Evolutionary conservation across 2,329 filamentous ascomycete genomes (phyloP).

Genomic region (Zalaria obscura): DNA sequence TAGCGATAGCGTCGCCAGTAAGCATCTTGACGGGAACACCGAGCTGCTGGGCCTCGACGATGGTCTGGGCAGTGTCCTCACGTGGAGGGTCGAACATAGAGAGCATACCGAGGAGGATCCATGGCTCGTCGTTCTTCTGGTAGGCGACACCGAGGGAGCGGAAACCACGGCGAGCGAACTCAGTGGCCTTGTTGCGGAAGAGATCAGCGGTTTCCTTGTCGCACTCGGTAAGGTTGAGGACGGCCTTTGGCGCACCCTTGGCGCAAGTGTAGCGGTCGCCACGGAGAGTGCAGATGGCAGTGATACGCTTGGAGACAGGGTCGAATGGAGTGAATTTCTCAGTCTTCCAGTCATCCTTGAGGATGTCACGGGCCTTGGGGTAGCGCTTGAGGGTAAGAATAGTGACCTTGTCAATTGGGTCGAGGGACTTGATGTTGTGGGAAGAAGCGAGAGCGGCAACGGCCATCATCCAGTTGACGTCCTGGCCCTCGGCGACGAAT

Average conservation of each 20-base stretch:
- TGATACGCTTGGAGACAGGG: slow-evolving; percentile 69
- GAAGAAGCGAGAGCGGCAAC: slow-evolving; percentile 64
- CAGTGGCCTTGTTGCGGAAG: slow-evolving; percentile 59
- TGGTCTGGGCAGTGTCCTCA: slow-evolving; percentile 66
- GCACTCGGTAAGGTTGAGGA: slow-evolving; percentile 55
- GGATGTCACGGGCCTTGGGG: slow-evolving; percentile 63
- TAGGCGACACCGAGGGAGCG: slow-evolving; percentile 66
- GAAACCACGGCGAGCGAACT: slow-evolving; percentile 69
- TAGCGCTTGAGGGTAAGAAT: slow-evolving; percentile 63
- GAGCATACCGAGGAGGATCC: slow-evolving; percentile 62
- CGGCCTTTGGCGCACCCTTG: slow-evolving; percentile 66
- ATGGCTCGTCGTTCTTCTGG: slow-evolving; percentile 61
- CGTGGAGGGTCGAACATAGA: slow-evolving; percentile 71
- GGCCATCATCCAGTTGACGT: slow-evolving; percentile 77
- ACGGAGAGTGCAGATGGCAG: slow-evolving; percentile 52
- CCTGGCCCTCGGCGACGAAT: slow-evolving; percentile 61
- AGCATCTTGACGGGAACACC: slow-evolving; percentile 71
- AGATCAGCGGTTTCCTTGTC: slow-evolving; percentile 48
- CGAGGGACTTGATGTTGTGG: slow-evolving; percentile 65
- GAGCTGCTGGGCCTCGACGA: slow-evolving; percentile 60
- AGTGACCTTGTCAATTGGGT: slow-evolving; percentile 68
- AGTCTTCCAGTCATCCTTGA: slow-evolving; percentile 60
- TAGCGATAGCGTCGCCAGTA: slow-evolving; percentile 67
- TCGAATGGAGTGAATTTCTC: slow-evolving; percentile 69
- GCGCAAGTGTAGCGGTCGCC: slow-evolving; percentile 58